These are phyloP conservation scores for Dioscorea zingiberensis DNA, from an alignment of 106 monocot genomes.

Conservation along the genomic window DNA sequence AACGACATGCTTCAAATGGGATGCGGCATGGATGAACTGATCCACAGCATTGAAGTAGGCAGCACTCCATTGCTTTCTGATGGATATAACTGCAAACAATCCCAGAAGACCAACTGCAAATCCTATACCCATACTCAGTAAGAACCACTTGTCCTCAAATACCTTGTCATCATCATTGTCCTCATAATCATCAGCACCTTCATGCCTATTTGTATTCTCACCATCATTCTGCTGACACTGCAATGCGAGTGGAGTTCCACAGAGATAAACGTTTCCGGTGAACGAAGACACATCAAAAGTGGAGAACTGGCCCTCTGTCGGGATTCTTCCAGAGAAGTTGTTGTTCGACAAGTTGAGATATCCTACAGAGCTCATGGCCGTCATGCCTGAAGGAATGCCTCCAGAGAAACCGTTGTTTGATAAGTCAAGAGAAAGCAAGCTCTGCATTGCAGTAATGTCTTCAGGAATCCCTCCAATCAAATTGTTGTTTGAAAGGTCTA, in stretches of 20 bases:
- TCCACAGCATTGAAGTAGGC: conserved; percentile 10
- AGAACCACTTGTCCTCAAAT: conserved; percentile 2
- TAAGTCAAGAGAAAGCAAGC: conserved; percentile 5
- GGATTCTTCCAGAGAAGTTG: conserved; percentile 10
- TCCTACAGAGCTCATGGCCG: conserved; percentile 3
- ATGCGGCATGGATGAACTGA: neutral
- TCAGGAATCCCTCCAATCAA: conserved; percentile 2
- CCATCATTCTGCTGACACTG: neutral
- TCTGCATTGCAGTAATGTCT: neutral
- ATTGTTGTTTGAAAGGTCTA: conserved; percentile 5
- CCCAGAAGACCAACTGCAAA: conserved; percentile 9
- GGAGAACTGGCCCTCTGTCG: conserved; percentile 1
- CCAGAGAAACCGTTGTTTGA: conserved; percentile 14
- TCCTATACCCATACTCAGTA: conserved; percentile 1
- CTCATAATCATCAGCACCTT: too few relatives aligned
- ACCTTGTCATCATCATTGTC: neutral
- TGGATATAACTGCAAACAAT: conserved; percentile 1
- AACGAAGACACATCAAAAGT: conserved; percentile 9
- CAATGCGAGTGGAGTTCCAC: conserved; percentile 5
- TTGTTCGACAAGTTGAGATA: conserved; percentile 15
- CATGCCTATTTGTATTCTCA: too few relatives aligned
- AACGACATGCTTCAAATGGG: neutral
- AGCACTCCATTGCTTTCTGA: conserved; percentile 3
- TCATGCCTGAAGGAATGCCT: conserved; percentile 1
- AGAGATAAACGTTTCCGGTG: conserved; percentile 5